Percentiles rank a stretch among this genome's conserved stretches.
These are phyloP conservation scores for Whalleya microplaca DNA, from an alignment of 2,329 filamentous ascomycete species.

Conservation along the genomic window DNA sequence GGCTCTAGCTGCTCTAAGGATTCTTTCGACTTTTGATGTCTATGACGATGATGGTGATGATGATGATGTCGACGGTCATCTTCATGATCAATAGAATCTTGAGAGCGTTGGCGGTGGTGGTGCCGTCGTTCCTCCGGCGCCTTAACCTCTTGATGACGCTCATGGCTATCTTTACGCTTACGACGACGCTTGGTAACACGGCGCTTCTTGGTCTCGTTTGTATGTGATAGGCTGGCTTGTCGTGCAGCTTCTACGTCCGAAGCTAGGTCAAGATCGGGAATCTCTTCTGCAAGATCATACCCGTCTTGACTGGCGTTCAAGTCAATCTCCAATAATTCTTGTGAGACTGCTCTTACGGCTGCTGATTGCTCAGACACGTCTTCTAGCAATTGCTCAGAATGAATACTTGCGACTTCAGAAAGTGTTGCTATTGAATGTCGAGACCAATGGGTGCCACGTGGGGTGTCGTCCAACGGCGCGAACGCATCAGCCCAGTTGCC, in stretches of 20 bases:
- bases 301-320: slow-evolving; percentile 40
- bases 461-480: slow-evolving; percentile 62
- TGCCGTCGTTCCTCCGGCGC: slow-evolving; percentile 17
- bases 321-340: slow-evolving; percentile 49
- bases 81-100: slow-evolving; percentile 28
- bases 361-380: slow-evolving; percentile 54
- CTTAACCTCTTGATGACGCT: slow-evolving; percentile 28
- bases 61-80: slow-evolving; percentile 25
- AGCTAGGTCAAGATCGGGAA: slow-evolving; percentile 35
- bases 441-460: slow-evolving; percentile 48
- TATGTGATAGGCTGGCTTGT: slow-evolving; percentile 35
- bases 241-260: slow-evolving; percentile 40
- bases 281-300: slow-evolving; percentile 34
- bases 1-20: slow-evolving; percentile 20
- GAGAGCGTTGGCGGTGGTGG: slow-evolving; percentile 21
- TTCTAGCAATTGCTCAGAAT: slow-evolving; percentile 29
- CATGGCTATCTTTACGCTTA: slow-evolving; percentile 34
- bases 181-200: slow-evolving; percentile 42
- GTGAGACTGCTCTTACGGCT: slow-evolving; percentile 57
- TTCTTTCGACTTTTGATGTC: slow-evolving; percentile 33
- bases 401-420: slow-evolving; percentile 35
- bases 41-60: slow-evolving; percentile 28
- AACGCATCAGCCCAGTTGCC: slow-evolving; percentile 84
- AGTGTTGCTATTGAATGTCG: slow-evolving; percentile 43
- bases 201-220: slow-evolving; percentile 41